Evolutionary conservation across 225 moss, liverwort and hornwort genomes (phyloP), one percentile per base, ranked within the genome.

Genomic region (Physcomitrium patens): DNA sequence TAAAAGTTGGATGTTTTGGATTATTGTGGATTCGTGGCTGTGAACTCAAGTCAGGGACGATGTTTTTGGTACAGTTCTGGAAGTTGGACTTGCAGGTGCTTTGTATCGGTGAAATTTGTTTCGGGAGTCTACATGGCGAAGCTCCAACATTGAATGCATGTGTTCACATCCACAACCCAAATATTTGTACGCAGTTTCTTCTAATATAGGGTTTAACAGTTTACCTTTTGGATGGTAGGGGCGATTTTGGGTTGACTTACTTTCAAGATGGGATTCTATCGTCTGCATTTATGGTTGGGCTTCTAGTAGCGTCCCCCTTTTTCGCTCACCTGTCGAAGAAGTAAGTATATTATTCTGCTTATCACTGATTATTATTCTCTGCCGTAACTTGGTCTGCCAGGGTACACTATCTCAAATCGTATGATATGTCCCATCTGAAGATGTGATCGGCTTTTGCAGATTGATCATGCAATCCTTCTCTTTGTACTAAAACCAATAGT

Each of bases 231-330:
- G 17, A 41, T 76, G 75, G 65, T 85, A 90, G 87, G 81, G 97
- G 97, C n/a, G 94, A 99, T 48, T 99, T 99, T 45, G 89, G 91
- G 10, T 86, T 95, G 73, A 83, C 86, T 11, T 90, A 95, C 73
- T 99, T 94, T 65, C 79, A 94, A 54, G 97, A 99, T 76, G 97
- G 97, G 11, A 67, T 95, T 72, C 54, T 99, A 77, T 86, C 94
- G 0, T 99, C 97, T 1, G 93, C 93, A 8, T 99, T 99, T 67
- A 93, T 99, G 97, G 89, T 95, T 69, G 97, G 97, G 17, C 81
- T 99, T 58, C 26, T 99, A 43, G 81, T 57, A 57, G 87, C 94
- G 13, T 99, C 97, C 7, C 97, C 97, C 45, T 76, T 95, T 61
- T 99, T 99, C 63, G 97, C 97, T 45, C 84, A 99, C 59, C 68